phyloP scores from a whole-genome alignment of 352 stramenopile genomes.

The Phytopythium montanum region DNA sequence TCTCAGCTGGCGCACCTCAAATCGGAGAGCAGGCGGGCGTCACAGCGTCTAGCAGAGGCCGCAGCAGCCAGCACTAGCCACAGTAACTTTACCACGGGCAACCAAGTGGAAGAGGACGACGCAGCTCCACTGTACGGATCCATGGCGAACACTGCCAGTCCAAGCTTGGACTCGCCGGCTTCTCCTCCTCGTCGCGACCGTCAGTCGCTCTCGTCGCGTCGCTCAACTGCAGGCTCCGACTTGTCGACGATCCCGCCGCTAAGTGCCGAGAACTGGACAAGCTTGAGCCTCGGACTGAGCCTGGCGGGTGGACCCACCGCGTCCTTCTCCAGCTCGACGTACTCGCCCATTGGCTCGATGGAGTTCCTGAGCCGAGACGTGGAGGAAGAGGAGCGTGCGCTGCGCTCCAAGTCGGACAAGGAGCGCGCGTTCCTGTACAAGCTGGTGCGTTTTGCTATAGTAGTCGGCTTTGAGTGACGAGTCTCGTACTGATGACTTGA shows the following conservation, averaged over 20 bases:
- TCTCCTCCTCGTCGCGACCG: slow-evolving; percentile 20
- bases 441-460: slow-evolving; percentile 29
- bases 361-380: slow-evolving; percentile 60
- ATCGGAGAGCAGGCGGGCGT: slow-evolving; percentile 5
- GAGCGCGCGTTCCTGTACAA: slow-evolving; percentile 73
- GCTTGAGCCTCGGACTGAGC: too few species aligned
- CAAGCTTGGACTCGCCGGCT: background rate
- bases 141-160: background rate
- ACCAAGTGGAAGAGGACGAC: background rate
- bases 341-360: slow-evolving; percentile 33
- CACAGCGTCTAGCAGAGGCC: background rate
- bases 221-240: slow-evolving; percentile 13
- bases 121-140: background rate
- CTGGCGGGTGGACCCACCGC: slow-evolving; percentile 10
- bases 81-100: background rate
- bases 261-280: background rate
- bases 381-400: slow-evolving; percentile 55
- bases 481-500: background rate
- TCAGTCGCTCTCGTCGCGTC: slow-evolving; percentile 11
- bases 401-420: slow-evolving; percentile 51
- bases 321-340: slow-evolving; percentile 25
- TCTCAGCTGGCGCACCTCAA: slow-evolving; percentile 10
- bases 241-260: slow-evolving; percentile 1
- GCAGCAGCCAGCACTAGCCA: background rate
- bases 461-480: background rate